Percentiles rank a stretch among this genome's conserved stretches.
phyloP scores from a whole-genome alignment of 345 rosid species.

The Ceriops tagal region DNA sequence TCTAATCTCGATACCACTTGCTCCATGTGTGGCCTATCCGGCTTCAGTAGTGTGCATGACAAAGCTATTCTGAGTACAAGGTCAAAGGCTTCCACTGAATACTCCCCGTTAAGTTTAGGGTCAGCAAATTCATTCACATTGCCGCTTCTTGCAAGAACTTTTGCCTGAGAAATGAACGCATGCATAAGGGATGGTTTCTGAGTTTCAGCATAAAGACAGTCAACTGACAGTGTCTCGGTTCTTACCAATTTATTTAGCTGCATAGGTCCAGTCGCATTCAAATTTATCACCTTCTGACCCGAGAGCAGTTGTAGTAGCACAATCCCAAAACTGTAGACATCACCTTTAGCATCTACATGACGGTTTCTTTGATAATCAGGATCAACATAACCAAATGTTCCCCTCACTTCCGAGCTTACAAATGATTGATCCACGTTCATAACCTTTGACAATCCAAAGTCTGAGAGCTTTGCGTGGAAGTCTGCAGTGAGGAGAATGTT shows the following conservation, averaged over 20 bases:
- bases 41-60: conserved; percentile 52
- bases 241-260: conserved; percentile 48
- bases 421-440: conserved; percentile 51
- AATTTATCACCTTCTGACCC: conserved; percentile 50
- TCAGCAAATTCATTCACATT: conserved; percentile 45
- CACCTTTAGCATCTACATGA: conserved; percentile 51
- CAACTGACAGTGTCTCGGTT: neutral
- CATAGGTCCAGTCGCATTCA: conserved; percentile 35
- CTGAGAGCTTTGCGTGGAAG: conserved; percentile 56
- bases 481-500: conserved; percentile 47
- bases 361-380: conserved; percentile 53
- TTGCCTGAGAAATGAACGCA: conserved; percentile 35
- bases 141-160: conserved; percentile 33
- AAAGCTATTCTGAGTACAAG: conserved; percentile 44
- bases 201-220: neutral
- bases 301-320: conserved; percentile 59
- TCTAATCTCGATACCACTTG: conserved; percentile 41
- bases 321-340: conserved; percentile 57
- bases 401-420: conserved; percentile 64
- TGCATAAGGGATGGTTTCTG: neutral
- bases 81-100: conserved; percentile 43
- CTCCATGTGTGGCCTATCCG: conserved; percentile 58
- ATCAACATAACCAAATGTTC: conserved; percentile 63
- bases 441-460: conserved; percentile 57
- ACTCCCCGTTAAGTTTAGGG: conserved; percentile 48